These are phyloP conservation scores for Dovyalis caffra DNA, from an alignment of 345 rosid genomes.

Conservation along the genomic window DNA sequence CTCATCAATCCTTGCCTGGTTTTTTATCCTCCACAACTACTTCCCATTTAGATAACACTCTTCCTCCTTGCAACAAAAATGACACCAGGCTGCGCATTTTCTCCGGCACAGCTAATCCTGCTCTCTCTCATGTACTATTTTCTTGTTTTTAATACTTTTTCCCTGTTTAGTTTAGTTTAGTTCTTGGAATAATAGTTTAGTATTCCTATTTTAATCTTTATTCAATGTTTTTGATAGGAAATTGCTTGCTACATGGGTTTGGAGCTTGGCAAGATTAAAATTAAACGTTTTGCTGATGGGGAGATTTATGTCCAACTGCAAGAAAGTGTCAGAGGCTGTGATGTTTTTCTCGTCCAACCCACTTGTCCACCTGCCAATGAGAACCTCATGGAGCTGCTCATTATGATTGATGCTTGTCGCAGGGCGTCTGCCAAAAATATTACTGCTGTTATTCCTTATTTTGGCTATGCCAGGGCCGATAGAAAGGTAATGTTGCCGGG, in stretches of 20 bases:
- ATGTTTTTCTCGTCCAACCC: slow-evolving; percentile 92
- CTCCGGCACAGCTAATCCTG: slow-evolving; percentile 90
- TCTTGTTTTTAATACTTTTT: background rate
- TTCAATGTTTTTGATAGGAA: slow-evolving; percentile 44
- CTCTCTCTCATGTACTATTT: slow-evolving; percentile 75
- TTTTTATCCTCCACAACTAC: slow-evolving; percentile 32
- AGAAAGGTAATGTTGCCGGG: slow-evolving; percentile 57
- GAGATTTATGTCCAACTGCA: slow-evolving; percentile 95
- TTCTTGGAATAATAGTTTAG: background rate
- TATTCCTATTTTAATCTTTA: background rate
- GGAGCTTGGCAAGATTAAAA: slow-evolving; percentile 89
- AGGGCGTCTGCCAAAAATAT: slow-evolving; percentile 92
- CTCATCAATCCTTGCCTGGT: slow-evolving; percentile 31
- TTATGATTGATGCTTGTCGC: slow-evolving; percentile 97
- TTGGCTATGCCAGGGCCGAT: slow-evolving; percentile 98
- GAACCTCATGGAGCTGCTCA: slow-evolving; percentile 93
- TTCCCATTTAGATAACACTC: slow-evolving; percentile 27
- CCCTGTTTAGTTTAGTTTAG: background rate
- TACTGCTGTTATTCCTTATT: slow-evolving; percentile 94
- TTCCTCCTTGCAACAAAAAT: slow-evolving; percentile 13
- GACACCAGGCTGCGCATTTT: slow-evolving; percentile 80
- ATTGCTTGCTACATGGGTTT: slow-evolving; percentile 92
- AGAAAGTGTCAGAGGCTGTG: slow-evolving; percentile 99
- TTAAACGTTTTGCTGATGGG: slow-evolving; percentile 92
- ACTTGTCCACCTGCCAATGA: slow-evolving; percentile 98